Evolutionary conservation across 805 yeast species (phyloP).

Genomic region (Ascoidea rubescens): DNA sequence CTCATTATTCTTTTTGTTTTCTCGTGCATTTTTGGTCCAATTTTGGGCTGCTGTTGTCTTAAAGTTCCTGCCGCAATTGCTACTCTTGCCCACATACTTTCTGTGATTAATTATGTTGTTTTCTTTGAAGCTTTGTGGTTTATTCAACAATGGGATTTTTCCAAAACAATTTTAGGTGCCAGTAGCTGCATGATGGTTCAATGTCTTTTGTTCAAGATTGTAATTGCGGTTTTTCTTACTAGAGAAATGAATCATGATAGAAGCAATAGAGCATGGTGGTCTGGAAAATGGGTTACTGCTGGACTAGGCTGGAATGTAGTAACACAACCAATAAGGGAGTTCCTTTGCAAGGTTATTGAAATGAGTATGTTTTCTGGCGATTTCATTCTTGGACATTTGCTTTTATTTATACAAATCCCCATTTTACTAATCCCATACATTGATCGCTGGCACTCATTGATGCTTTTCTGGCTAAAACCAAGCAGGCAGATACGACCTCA

Average conservation of each 20-base stretch:
- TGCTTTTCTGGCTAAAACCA: conserved; percentile 48
- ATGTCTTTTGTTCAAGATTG: conserved; percentile 30
- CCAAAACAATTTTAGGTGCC: conserved; percentile 40
- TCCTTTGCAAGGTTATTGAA: conserved; percentile 40
- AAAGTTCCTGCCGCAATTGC: conserved; percentile 38
- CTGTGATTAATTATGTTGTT: conserved; percentile 31
- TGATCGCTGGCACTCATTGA: conserved; percentile 42
- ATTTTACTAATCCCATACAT: conserved; percentile 40
- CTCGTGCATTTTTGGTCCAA: conserved; percentile 34
- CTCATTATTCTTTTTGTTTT: conserved; percentile 21
- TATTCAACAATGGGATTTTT: conserved; percentile 41
- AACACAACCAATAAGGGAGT: conserved; percentile 46
- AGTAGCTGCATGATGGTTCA: conserved; percentile 34
- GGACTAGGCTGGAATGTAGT: conserved; percentile 40
- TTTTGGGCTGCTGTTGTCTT: conserved; percentile 23
- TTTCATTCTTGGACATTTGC: conserved; percentile 35
- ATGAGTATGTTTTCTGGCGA: conserved; percentile 44
- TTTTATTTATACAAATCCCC: conserved; percentile 39
- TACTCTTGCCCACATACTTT: conserved; percentile 29
- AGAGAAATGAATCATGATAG: conserved; percentile 41
- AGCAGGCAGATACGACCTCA: conserved; percentile 32
- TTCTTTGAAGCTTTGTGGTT: conserved; percentile 42
- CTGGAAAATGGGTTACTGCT: conserved; percentile 48
- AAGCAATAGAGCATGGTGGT: conserved; percentile 56
- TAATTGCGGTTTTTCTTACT: conserved; percentile 31